Evolutionary conservation across 2,329 filamentous ascomycete species (phyloP), one percentile per base, ranked within the genome.

Genomic region (Fonsecaea nubica): DNA sequence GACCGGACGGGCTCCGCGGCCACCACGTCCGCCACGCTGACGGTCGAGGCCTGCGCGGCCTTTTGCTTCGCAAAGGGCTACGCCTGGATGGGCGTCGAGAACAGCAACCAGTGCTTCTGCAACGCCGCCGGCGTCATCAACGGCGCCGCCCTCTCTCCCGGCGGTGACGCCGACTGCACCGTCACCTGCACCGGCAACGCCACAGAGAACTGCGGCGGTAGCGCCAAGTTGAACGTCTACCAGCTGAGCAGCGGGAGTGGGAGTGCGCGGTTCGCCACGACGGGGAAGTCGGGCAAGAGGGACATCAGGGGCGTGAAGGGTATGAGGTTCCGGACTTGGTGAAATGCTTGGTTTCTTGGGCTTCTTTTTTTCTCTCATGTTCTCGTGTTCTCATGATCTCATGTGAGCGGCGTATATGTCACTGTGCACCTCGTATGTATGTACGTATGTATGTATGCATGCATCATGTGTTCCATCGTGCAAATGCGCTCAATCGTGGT

Each of bases 1-100:
- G 21, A 48, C 30, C 56, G 18, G 7, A 42, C 53, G 32, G 68
- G 59, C 40, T 35, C 45, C 3, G 55, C 38, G 48, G n/a, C 57
- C 6, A 64, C 63, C 35, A 40, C 55, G 3, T 52, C 48, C 48
- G 18, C 35, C 3, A 60, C 40, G 3, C 76, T 77, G 61, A 79
- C 76, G 5, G 72, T 78, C 32, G 72, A 72, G 42, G 55, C 52
- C 18, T 73, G 72, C 54, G 66, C 64, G 10, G 58, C 60, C 0
- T 60, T 58, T 33, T 71, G 67, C 52, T 64, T 66, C 53, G 30
- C 56, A 5, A 67, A 68, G 9, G 73, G 71, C 1, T 78, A 76
- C 48, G 69, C 67, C 1, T 80, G 76, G 69, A 77, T 77, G 55
- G 80, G 79, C 58, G 74, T 80, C 5, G 79, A 81, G 65, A 80